Evolutionary conservation across 176 grass and related monocot species (phyloP).

Genomic region (Dendrocalamus sinicus): DNA sequence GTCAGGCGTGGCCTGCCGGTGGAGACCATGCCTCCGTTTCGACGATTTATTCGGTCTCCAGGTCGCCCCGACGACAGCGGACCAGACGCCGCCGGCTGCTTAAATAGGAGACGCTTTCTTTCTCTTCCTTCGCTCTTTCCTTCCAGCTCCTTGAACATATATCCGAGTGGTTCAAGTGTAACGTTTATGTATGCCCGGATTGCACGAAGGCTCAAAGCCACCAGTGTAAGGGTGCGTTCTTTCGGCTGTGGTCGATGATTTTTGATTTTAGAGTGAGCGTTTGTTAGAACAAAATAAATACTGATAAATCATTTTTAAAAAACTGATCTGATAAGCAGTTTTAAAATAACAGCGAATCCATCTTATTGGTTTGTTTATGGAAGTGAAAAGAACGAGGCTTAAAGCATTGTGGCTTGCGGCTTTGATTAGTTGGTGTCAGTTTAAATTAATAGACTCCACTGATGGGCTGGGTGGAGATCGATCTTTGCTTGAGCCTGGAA

Average conservation of each 20-base stretch:
- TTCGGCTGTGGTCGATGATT: too few species aligned
- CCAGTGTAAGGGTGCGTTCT: background rate
- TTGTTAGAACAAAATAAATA: fast-evolving
- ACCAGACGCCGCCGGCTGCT: background rate
- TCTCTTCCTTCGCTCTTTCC: background rate
- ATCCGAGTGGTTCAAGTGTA: background rate
- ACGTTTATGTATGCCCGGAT: background rate
- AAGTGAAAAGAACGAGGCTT: too few species aligned
- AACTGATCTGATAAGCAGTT: too few species aligned
- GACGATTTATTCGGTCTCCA: background rate
- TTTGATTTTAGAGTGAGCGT: fast-evolving
- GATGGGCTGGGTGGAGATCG: background rate
- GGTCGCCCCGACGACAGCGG: background rate
- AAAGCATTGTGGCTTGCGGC: background rate
- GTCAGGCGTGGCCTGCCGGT: background rate
- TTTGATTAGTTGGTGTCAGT: background rate
- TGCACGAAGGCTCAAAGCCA: background rate
- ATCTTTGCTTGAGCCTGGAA: background rate
- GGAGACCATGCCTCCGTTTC: background rate
- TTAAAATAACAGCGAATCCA: too few species aligned
- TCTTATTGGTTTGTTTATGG: too few species aligned
- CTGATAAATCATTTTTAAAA: too few species aligned
- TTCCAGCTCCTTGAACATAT: too few species aligned
- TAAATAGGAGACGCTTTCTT: background rate
- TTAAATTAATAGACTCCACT: background rate